Evolutionary conservation across 352 stramenopile genomes (phyloP), one percentile per base, ranked within the genome.

Genomic region (Phytophthora chlamydospora): DNA sequence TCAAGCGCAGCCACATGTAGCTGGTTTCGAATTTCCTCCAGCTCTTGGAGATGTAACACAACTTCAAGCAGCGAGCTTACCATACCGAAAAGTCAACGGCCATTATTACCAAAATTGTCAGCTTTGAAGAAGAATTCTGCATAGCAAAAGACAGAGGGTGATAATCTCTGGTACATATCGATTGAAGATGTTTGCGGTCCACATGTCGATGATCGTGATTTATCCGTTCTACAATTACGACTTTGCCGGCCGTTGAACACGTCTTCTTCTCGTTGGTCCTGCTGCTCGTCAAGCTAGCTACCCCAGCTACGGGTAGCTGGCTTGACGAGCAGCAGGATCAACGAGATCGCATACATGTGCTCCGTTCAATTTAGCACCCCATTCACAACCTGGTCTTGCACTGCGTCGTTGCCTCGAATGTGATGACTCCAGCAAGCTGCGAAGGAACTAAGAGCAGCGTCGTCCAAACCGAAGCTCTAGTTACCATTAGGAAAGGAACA

Each of bases 131-230:
- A 0, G 71, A 51, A 35, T 63, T 73, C 35, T 80, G 72, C 61
- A 80, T 66, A 49, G 66, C 74, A 32, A 57, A 76, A 0, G 62
- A 50, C 5, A 75, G 55, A 78, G 74, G 31, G 78, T 59, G 29
- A 80, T 56, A 17, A 71, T 49, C 41, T 69, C 64, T 16, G 64
- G 64, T 68, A 53, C 41, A 68, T 33, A n/a, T 71, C 68, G 47
- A 57, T 3, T 13, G 31, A 41, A 66, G 24, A 7, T 44, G 49
- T 2, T 48, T 39, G 7, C 57, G n/a, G n/a, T n/a, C n/a, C n/a
- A n/a, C n/a, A n/a, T n/a, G n/a, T n/a, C n/a, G n/a, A n/a, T n/a
- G n/a, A n/a, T n/a, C n/a, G n/a, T n/a, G n/a, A n/a, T n/a, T n/a
- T n/a, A n/a, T n/a, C n/a, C n/a, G n/a, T n/a, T n/a, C n/a, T n/a